A percentile compares a stretch with the other conserved stretches of the same genome.
Evolutionary conservation across 1,139 yeast species (phyloP).

Genomic region (Candida sp.): DNA sequence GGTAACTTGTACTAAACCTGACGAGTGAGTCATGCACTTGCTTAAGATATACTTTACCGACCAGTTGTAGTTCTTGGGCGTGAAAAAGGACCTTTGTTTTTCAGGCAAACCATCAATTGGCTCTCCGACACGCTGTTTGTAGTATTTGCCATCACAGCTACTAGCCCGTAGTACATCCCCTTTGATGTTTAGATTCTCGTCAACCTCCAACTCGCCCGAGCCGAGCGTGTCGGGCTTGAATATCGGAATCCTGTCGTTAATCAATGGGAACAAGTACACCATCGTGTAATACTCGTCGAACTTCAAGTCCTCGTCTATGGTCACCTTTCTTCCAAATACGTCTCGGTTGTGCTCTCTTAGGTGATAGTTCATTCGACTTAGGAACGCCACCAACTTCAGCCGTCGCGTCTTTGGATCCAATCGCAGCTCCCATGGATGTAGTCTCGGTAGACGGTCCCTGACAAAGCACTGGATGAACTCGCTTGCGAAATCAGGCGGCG

Average conservation of each 20-base stretch:
- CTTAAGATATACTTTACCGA: slow-evolving; percentile 9
- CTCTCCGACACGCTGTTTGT: background rate
- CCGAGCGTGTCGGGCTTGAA: slow-evolving; percentile 25
- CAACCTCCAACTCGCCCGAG: slow-evolving; percentile 21
- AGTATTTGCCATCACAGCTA: background rate
- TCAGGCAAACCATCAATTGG: background rate
- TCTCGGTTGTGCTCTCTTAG: slow-evolving; percentile 20
- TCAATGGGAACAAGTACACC: slow-evolving; percentile 30
- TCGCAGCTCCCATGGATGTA: slow-evolving; percentile 10
- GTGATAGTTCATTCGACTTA: slow-evolving; percentile 16
- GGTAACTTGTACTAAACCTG: slow-evolving; percentile 5
- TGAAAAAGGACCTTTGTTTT: background rate
- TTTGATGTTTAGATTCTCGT: background rate
- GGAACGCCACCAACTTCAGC: slow-evolving; percentile 14
- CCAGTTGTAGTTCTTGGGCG: slow-evolving; percentile 6
- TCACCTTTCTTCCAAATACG: slow-evolving; percentile 27
- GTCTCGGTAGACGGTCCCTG: slow-evolving; percentile 6
- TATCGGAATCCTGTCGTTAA: slow-evolving; percentile 17
- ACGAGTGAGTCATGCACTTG: slow-evolving; percentile 7
- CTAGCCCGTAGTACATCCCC: background rate
- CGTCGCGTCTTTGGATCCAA: slow-evolving; percentile 12
- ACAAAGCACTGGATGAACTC: slow-evolving; percentile 23
- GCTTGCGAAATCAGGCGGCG: slow-evolving; percentile 27
- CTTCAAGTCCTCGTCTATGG: slow-evolving; percentile 15
- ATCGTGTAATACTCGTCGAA: slow-evolving; percentile 27